These are phyloP conservation scores for Elsinoe necatrix DNA, from an alignment of 2,329 filamentous ascomycete genomes.

Conservation along the genomic window DNA sequence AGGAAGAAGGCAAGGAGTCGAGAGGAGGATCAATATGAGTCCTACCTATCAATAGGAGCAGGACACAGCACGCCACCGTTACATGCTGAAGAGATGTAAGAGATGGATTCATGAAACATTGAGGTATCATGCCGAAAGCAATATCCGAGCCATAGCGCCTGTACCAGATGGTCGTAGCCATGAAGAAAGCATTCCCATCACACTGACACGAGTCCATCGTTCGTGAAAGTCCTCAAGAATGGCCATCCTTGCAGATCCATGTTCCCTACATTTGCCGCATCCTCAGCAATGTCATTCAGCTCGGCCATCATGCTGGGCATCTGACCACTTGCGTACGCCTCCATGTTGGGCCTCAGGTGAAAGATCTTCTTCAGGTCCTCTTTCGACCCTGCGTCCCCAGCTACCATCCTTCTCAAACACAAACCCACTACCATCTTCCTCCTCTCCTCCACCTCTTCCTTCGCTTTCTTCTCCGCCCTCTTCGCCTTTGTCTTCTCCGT, in stretches of 20 bases:
- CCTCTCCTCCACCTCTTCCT: neutral
- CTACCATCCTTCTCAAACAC: neutral
- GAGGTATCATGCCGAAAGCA: neutral
- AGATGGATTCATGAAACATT: too few relatives aligned
- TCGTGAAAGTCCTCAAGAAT: neutral
- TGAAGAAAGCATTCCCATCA: too few relatives aligned
- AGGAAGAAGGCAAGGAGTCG: neutral
- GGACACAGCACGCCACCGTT: too few relatives aligned
- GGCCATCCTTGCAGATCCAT: neutral
- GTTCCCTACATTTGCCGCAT: neutral
- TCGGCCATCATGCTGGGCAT: neutral
- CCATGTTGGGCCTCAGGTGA: neutral
- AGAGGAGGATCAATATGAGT: too few relatives aligned
- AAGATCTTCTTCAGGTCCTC: neutral
- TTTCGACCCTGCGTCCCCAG: neutral
- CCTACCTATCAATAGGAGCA: too few relatives aligned
- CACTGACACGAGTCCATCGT: too few relatives aligned
- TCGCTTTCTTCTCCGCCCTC: neutral
- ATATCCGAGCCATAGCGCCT: neutral
- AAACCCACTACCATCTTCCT: neutral
- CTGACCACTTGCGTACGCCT: neutral
- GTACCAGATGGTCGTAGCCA: too few relatives aligned
- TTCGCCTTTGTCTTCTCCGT: conserved; percentile 1
- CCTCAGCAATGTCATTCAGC: neutral
- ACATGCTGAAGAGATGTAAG: neutral